phyloP scores from a whole-genome alignment of 2,329 filamentous ascomycete species.

The Talaromyces amestolkiae region DNA sequence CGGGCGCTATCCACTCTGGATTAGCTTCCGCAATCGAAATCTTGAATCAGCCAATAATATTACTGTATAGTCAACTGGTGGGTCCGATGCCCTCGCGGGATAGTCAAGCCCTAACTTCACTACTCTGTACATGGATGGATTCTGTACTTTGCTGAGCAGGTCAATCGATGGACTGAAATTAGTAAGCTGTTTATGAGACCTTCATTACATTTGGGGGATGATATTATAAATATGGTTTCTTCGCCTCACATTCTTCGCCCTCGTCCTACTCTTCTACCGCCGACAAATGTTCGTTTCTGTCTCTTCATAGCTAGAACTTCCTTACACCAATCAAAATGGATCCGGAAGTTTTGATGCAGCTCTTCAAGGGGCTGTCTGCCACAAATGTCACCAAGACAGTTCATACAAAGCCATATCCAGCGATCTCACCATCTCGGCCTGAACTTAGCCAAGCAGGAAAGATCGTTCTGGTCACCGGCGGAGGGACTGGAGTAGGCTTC shows the following conservation, averaged over 20 bases:
- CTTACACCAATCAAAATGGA: background rate
- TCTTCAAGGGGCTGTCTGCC: background rate
- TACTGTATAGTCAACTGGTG: background rate
- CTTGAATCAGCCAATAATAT: background rate
- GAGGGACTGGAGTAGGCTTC: constrained; percentile 47
- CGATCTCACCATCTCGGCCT: constrained; percentile 42
- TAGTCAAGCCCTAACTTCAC: background rate
- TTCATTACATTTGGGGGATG: background rate
- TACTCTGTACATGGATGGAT: background rate
- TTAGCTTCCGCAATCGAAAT: constrained; percentile 1
- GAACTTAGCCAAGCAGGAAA: constrained; percentile 42
- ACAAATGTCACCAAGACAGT: constrained; percentile 9
- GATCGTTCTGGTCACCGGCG: constrained; percentile 45
- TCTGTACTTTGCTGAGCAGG: background rate
- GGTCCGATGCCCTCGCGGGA: background rate
- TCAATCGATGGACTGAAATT: no score
- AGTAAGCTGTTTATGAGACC: no score
- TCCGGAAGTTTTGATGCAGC: background rate
- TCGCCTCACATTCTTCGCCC: background rate
- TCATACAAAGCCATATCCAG: constrained; percentile 21
- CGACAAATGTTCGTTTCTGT: background rate
- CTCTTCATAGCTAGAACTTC: background rate
- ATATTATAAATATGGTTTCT: background rate
- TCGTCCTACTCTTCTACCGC: background rate
- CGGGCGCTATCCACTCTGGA: background rate